Evolutionary conservation across 805 yeast species (phyloP), one percentile per base, ranked within the genome.

Genomic region (Cyberlindnera xylosilytica): DNA sequence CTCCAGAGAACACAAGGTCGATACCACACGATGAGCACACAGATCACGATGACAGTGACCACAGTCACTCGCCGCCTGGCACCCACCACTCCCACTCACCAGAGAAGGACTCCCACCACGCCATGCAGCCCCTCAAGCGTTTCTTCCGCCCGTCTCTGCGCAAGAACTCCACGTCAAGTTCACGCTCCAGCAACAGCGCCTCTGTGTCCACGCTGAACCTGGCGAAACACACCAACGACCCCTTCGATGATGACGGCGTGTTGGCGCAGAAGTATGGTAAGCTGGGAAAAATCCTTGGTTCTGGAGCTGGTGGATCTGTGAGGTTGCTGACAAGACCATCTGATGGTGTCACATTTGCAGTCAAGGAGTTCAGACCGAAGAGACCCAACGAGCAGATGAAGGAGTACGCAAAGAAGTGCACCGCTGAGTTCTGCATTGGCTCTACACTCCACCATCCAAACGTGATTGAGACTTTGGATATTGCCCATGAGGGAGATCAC

Each of bases 221-320:
- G 16, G 9, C 40, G 15, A 44, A 42, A 28, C 39, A 39, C 29
- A 34, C 35, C 16, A 41, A 31, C 26, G 44, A 53, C 28, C 50
- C 54, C 12, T 46, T 44, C 50, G 78, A 72, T 48, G 72, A 71
- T 30, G 81, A 76, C 46, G 76, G 81, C 12, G 69, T 74, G 0
- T 58, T 78, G 36, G 71, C 72, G 11, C 71, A 70, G 45, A 81
- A 84, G 54, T 86, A 85, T 58, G 87, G 91, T 42, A 81, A 78
- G 50, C 61, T 83, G 47, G 90, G 91, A 38, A 82, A 83, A 58
- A 74, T 81, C 44, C 62, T 86, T 36, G 95, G 95, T 15, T 79
- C 88, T 1, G 95, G 95, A 43, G 95, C 93, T 11, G 95, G 95
- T 37, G 95, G 95, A 6, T 78, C 89, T 1, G 95, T 86, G n/a